Conservation (phyloP, 371 early-diverging fungal genomes). For the Mortierella polycephala region DNA sequence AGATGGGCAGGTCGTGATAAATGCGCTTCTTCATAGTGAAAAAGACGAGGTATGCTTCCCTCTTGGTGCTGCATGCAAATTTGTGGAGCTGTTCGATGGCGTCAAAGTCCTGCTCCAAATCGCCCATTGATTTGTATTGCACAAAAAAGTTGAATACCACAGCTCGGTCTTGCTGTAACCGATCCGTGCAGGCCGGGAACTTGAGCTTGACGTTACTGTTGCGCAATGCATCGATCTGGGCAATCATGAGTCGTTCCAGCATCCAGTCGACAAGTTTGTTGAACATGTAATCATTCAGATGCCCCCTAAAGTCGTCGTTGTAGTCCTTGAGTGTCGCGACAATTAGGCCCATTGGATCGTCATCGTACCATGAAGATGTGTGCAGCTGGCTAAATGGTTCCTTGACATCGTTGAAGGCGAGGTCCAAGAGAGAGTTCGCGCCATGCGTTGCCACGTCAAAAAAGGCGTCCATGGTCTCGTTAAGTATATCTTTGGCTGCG, state of each 20-base stretch:
- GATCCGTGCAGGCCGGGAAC: conserved; percentile 67
- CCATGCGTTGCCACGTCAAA: conserved; percentile 81
- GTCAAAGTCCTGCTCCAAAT: conserved; percentile 77
- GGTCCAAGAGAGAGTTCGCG: conserved; percentile 78
- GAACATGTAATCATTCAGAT: conserved; percentile 89
- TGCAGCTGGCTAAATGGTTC: conserved; percentile 80
- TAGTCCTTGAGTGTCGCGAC: conserved; percentile 93
- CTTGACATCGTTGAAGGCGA: conserved; percentile 84
- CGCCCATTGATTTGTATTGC: conserved; percentile 67
- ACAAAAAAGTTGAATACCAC: conserved; percentile 74
- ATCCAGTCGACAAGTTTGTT: conserved; percentile 84
- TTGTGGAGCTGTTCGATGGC: conserved; percentile 79
- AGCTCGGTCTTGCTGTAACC: conserved; percentile 73
- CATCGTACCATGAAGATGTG: conserved; percentile 90
- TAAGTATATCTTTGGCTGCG: conserved; percentile 68
- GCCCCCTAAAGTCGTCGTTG: conserved; percentile 81
- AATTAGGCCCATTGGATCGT: conserved; percentile 80
- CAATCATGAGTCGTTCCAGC: conserved; percentile 83
- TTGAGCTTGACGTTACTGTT: conserved; percentile 82
- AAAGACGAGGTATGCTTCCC: conserved; percentile 81
- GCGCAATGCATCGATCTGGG: conserved; percentile 85
- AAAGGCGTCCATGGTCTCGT: conserved; percentile 80
- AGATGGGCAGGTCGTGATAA: conserved; percentile 85
- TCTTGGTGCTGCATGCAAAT: conserved; percentile 71
- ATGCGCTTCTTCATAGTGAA: conserved; percentile 74